Conservation (phyloP, 305 asterid genomes). For the Fraxinus floribunda region DNA sequence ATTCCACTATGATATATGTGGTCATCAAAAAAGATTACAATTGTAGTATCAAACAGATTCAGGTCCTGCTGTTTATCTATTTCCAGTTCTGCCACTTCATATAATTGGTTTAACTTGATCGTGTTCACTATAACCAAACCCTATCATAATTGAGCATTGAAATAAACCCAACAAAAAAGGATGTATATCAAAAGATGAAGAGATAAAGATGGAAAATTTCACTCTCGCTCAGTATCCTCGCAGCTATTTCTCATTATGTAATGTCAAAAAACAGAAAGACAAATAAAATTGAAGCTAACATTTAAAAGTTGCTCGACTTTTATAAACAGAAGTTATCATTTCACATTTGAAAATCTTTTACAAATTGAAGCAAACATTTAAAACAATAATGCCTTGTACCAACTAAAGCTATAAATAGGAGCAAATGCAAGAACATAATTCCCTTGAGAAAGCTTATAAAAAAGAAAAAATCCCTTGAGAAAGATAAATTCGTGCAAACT, state of each 20-base stretch:
- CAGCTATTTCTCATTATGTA: not conserved
- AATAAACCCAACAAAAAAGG: not conserved
- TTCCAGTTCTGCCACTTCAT: not conserved
- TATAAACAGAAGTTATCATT: no score
- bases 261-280: not conserved
- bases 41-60: not conserved
- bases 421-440: not conserved
- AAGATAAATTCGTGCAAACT: constrained; percentile 12
- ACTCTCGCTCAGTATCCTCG: constrained; percentile 18
- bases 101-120: not conserved
- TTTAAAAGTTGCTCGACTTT: no score
- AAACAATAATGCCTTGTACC: constrained; percentile 5
- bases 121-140: not conserved
- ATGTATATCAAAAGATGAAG: not conserved
- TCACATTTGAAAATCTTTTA: no score
- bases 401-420: not conserved
- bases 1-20: not conserved
- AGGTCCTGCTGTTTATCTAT: not conserved
- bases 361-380: constrained; percentile 11
- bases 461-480: not conserved
- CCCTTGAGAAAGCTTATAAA: not conserved
- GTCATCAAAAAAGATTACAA: not conserved
- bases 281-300: not conserved
- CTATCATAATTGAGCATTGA: not conserved
- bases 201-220: not conserved